These are phyloP conservation scores for Echites panduratus DNA, from an alignment of 257 asterid species.

Conservation along the genomic window DNA sequence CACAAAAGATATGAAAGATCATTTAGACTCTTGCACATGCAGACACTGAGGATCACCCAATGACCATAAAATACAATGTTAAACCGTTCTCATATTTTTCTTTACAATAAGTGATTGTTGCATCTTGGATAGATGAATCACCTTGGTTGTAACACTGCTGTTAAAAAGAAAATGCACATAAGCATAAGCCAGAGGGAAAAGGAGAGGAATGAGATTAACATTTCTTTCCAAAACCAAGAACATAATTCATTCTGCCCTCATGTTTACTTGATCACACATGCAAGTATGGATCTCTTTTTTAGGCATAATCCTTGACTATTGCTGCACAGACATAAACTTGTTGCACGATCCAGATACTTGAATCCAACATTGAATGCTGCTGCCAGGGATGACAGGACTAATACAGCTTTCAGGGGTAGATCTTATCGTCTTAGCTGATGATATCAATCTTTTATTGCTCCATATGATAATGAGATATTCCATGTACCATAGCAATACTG, in stretches of 20 bases:
- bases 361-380: slow-evolving; percentile 29
- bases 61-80: background rate
- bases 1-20: background rate
- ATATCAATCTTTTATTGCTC: slow-evolving; percentile 12
- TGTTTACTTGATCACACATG: background rate
- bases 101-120: background rate
- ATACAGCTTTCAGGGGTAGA: slow-evolving; percentile 72
- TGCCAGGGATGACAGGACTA: slow-evolving; percentile 48
- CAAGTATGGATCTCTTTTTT: background rate
- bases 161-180: background rate
- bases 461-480: background rate
- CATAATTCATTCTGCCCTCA: background rate
- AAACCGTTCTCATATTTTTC: background rate
- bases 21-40: background rate
- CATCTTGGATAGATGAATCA: background rate
- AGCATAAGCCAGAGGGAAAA: background rate
- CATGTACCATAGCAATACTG: background rate
- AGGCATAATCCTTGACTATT: slow-evolving; percentile 34
- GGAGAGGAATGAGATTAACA: background rate
- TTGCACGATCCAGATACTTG: slow-evolving; percentile 67
- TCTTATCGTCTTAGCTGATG: slow-evolving; percentile 66
- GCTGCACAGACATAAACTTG: slow-evolving; percentile 49
- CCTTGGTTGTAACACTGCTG: background rate
- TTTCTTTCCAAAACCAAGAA: background rate
- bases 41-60: background rate